These are phyloP conservation scores for Moricandia moricandioides DNA, from an alignment of 345 rosid species.

Conservation along the genomic window DNA sequence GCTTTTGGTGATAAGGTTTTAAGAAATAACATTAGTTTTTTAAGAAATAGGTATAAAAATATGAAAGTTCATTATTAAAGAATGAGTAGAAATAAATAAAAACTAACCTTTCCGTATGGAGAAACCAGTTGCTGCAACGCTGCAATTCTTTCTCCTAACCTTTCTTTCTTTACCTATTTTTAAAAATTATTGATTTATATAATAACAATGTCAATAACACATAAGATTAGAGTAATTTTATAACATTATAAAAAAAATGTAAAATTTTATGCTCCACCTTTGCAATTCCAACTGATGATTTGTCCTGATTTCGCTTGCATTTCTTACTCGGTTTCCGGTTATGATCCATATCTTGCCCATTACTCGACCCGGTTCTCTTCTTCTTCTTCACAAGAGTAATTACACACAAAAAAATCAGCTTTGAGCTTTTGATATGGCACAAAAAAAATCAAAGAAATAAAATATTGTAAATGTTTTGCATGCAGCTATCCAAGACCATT, in stretches of 20 bases:
- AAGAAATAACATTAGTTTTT: no score
- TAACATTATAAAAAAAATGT: background rate
- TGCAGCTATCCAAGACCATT: constrained; percentile 5
- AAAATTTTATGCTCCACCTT: constrained; percentile 42
- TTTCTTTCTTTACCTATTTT: constrained; percentile 61
- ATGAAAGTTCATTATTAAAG: background rate
- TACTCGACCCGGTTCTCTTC: constrained; percentile 45
- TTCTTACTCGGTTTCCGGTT: constrained; percentile 45
- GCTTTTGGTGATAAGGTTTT: no score
- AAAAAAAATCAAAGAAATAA: background rate
- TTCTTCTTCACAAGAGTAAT: constrained; percentile 45
- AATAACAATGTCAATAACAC: no score
- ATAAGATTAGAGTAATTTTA: background rate
- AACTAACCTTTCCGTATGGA: constrained; percentile 82
- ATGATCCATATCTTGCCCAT: constrained; percentile 26
- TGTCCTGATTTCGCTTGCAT: constrained; percentile 46
- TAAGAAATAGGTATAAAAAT: background rate
- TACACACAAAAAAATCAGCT: background rate
- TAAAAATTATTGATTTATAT: background rate
- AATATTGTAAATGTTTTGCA: background rate
- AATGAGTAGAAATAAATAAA: background rate
- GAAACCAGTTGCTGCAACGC: constrained; percentile 86
- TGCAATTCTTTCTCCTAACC: constrained; percentile 73
- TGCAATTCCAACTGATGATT: constrained; percentile 41
- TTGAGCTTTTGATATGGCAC: background rate